These are phyloP conservation scores for Cubamyces lactineus DNA, from an alignment of 768 basidiomycete genomes.

Conservation along the genomic window DNA sequence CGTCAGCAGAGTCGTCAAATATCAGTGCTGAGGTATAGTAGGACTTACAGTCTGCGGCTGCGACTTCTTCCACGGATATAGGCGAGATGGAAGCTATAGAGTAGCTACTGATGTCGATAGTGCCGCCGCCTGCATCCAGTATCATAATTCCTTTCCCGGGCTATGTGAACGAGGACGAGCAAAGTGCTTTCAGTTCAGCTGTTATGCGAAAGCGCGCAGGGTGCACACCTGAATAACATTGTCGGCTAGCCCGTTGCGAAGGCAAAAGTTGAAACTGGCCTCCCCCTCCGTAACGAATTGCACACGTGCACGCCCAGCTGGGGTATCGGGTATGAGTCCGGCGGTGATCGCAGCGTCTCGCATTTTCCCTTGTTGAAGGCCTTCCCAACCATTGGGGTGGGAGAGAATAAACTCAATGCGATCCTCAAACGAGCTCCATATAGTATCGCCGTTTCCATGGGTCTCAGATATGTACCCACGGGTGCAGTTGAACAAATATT, in stretches of 20 bases:
- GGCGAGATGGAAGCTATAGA: slow-evolving; percentile 6
- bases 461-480: slow-evolving; percentile 51
- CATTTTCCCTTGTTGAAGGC: slow-evolving; percentile 58
- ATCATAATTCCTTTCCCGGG: slow-evolving; percentile 43
- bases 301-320: slow-evolving; percentile 45
- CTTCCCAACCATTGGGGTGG: slow-evolving; percentile 72
- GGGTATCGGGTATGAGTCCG: slow-evolving; percentile 49
- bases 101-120: slow-evolving; percentile 47
- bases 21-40: not conserved
- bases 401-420: slow-evolving; percentile 55
- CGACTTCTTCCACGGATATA: slow-evolving; percentile 40
- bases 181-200: too few relatives aligned
- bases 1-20: not conserved
- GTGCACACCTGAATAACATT: slow-evolving; percentile 39
- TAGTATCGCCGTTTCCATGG: slow-evolving; percentile 44
- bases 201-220: too few relatives aligned
- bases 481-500: slow-evolving; percentile 48
- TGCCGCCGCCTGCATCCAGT: slow-evolving; percentile 55
- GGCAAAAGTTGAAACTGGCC: slow-evolving; percentile 61
- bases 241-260: slow-evolving; percentile 48
- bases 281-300: slow-evolving; percentile 68
- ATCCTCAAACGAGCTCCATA: slow-evolving; percentile 50
- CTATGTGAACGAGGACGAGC: slow-evolving; percentile 4
- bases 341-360: slow-evolving; percentile 55
- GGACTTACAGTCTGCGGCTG: slow-evolving; percentile 39